Conservation (phyloP, 768 basidiomycete species). For the Lactarius vividus region DNA sequence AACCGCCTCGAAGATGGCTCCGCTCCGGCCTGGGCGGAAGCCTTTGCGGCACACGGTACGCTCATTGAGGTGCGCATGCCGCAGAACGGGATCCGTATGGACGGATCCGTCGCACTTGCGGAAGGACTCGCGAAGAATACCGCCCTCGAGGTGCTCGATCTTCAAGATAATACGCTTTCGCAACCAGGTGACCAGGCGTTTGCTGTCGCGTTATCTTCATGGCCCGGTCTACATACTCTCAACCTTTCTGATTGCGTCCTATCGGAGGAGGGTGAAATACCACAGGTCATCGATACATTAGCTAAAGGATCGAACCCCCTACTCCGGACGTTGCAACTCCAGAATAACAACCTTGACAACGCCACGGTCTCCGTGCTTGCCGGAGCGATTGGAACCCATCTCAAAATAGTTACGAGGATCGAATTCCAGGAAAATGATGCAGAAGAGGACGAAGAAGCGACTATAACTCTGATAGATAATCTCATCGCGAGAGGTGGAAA, state of each 20-base stretch:
- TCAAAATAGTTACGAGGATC: constrained; percentile 58
- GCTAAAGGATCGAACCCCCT: constrained; percentile 68
- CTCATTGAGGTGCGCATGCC: constrained; percentile 87
- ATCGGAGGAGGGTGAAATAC: constrained; percentile 76
- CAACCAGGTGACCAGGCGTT: constrained; percentile 52
- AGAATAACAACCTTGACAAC: constrained; percentile 88
- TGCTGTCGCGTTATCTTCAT: constrained; percentile 62
- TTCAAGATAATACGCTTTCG: constrained; percentile 89
- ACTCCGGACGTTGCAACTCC: constrained; percentile 73
- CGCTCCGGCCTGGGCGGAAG: constrained; percentile 78
- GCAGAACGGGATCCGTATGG: constrained; percentile 97
- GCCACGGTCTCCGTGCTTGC: constrained; percentile 67
- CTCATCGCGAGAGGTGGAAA: constrained; percentile 67
- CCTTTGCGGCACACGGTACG: constrained; percentile 80
- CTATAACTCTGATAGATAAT: constrained; percentile 51
- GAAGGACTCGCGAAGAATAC: constrained; percentile 66
- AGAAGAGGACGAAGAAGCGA: constrained; percentile 68
- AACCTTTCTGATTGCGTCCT: constrained; percentile 93
- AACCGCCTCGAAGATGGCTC: constrained; percentile 95
- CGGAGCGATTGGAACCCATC: constrained; percentile 55
- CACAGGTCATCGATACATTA: constrained; percentile 58
- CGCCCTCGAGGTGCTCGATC: constrained; percentile 71
- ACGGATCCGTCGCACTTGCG: constrained; percentile 80
- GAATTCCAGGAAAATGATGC: constrained; percentile 92
- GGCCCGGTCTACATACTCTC: constrained; percentile 72